phyloP scores from a whole-genome alignment of 495 filamentous ascomycete species.

The Podospora tetraspora region DNA sequence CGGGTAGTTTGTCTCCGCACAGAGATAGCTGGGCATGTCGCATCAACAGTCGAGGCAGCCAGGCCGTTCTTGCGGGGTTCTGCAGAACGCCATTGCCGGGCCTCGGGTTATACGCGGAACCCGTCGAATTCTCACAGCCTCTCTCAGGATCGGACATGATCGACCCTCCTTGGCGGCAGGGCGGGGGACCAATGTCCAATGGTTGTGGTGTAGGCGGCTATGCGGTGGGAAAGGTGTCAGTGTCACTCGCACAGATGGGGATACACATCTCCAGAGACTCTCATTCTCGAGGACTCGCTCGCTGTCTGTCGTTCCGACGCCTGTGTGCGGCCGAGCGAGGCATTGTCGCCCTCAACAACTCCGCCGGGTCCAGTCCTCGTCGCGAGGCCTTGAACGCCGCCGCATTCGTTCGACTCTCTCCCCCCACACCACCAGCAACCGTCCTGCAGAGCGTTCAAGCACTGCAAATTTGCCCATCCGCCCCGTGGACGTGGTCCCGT shows the following conservation, averaged over 20 bases:
- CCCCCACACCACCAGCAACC: neutral
- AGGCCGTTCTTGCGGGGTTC: neutral
- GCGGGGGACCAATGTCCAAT: neutral
- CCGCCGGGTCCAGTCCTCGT: neutral
- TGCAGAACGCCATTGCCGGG: neutral
- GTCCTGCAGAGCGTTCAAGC: neutral
- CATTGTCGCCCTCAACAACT: neutral
- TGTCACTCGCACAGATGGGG: neutral
- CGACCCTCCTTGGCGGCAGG: neutral
- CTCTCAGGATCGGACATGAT: neutral
- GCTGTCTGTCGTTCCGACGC: neutral
- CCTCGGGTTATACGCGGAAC: neutral
- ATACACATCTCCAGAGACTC: neutral
- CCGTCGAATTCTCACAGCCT: neutral
- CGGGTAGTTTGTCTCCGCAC: neutral
- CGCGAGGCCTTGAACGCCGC: neutral
- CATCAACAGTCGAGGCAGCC: neutral
- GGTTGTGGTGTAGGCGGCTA: neutral
- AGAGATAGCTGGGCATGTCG: too few species aligned
- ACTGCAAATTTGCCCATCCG: neutral
- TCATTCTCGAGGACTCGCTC: neutral
- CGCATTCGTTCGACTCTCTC: neutral
- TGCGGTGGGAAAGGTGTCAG: neutral
- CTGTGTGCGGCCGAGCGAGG: neutral
- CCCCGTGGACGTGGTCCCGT: neutral